These are phyloP conservation scores for Rhamnella rubrinervis DNA, from an alignment of 331 rosid genomes.

Conservation along the genomic window DNA sequence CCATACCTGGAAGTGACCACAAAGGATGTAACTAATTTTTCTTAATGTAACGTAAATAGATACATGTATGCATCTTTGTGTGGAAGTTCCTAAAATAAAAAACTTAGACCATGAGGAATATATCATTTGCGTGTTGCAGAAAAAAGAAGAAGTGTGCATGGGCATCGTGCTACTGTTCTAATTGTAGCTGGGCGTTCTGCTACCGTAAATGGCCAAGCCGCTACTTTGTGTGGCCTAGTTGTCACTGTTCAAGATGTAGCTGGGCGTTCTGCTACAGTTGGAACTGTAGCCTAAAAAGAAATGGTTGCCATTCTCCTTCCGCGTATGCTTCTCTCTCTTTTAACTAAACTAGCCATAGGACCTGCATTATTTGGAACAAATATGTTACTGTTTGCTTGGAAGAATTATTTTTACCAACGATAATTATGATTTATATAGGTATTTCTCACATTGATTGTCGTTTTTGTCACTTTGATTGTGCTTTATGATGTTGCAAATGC, in stretches of 20 bases:
- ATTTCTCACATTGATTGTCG: not conserved
- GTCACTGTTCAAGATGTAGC: conserved; percentile 32
- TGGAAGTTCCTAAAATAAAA: conserved; percentile 12
- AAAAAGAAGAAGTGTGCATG: conserved; percentile 33
- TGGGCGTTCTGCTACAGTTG: conserved; percentile 41
- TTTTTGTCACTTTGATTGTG: conserved; percentile 1
- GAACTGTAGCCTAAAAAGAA: conserved; percentile 22
- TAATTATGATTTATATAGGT: not conserved
- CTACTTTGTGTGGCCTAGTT: conserved; percentile 26
- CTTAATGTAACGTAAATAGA: not conserved
- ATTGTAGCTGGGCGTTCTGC: conserved; percentile 42
- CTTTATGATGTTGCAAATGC: not conserved
- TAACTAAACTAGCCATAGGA: conserved; percentile 16
- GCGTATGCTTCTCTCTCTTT: conserved; percentile 46
- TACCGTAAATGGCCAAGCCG: conserved; percentile 34
- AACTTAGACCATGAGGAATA: conserved; percentile 26
- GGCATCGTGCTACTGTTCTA: conserved; percentile 34
- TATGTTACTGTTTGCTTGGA: not conserved
- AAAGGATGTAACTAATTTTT: too few species aligned
- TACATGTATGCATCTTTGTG: conserved; percentile 13
- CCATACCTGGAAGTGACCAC: too few species aligned
- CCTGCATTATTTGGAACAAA: conserved; percentile 15
- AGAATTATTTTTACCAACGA: not conserved
- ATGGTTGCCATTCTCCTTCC: conserved; percentile 25
- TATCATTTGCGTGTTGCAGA: conserved; percentile 51